Base-by-base conservation (phyloP, 768 basidiomycete species). In the Lentinula edodes region DNA sequence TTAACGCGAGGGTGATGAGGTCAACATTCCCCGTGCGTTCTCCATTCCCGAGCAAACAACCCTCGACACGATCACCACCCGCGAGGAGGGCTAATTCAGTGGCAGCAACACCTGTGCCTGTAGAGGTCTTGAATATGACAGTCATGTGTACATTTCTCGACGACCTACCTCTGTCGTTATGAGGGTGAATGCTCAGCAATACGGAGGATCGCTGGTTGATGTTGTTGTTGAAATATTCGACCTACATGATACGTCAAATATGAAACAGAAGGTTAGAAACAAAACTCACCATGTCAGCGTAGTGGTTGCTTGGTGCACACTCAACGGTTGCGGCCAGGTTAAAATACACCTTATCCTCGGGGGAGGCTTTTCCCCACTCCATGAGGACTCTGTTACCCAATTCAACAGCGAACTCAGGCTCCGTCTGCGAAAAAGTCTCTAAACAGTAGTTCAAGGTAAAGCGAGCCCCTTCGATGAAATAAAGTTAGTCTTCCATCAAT, bases 11-110 rank as follows among this genome's bases (percentile, higher is more conserved):
- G 63, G 87, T 90, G 67, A 92, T 90, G 61, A 93, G 76, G 68
- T 93, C 91, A 65, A 93, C 91, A 66, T 93, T 93, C 54, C 91
- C 91, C 10, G 91, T 93, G 45, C 91, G 84, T 75, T 93, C 91
- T 62, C 91, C 91, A 68, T 93, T 93, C 32, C 90, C 91, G 60
- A 93, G 87, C 42, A 93, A 79, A 64, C 90, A 92, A 13, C 91
- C 91, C 70, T 93, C 91, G 64, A 93, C 83, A 53, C 91, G 85
- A 71, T 93, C 88, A 4, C 84, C 91, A 23, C 91, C 91, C 7
- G 88, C 91, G 65, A 92, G 80, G 45, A 88, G 75, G 59, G 82
- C 91, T 20, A 92, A 82, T 69, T 93, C 91, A 1, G 90, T 83
- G 5, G 91, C 89, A 48, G 88, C 91, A 45, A 91, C 85, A 18